Conservation (phyloP, 768 basidiomycete genomes). For the Trametes meyenii region DNA sequence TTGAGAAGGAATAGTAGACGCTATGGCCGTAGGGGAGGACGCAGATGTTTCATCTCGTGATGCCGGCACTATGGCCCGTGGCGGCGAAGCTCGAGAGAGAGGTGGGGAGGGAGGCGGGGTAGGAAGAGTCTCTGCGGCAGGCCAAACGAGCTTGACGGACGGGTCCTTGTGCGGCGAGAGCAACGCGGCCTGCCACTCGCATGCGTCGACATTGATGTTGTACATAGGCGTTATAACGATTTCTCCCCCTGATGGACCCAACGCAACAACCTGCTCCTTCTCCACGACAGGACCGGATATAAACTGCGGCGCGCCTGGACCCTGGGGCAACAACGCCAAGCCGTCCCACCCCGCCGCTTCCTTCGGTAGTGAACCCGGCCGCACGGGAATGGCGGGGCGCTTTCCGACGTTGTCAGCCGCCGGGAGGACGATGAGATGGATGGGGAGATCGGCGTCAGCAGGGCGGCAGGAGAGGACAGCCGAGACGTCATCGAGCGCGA, state of each 20-base stretch:
- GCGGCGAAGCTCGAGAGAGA: neutral
- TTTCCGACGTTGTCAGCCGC: conserved; percentile 10
- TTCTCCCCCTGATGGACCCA: conserved; percentile 15
- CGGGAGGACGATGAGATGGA: conserved; percentile 15
- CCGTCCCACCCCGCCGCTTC: conserved; percentile 1
- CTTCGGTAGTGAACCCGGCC: neutral
- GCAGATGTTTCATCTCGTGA: too few relatives aligned
- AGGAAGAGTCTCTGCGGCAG: conserved; percentile 16
- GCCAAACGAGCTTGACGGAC: conserved; percentile 1
- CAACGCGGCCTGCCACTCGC: conserved; percentile 10
- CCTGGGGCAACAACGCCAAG: neutral
- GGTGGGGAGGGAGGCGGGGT: conserved; percentile 33
- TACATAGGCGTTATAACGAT: conserved; percentile 21
- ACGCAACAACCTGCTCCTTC: neutral
- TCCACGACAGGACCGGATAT: neutral
- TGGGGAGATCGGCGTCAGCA: neutral
- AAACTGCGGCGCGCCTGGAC: neutral
- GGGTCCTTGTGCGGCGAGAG: conserved; percentile 18
- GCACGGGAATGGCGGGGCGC: conserved; percentile 7
- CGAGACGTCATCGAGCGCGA: neutral
- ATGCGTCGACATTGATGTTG: conserved; percentile 3
- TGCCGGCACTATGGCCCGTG: neutral
- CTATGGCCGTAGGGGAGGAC: neutral
- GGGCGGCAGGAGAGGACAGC: conserved; percentile 7
- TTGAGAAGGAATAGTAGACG: neutral